Percentiles rank a stretch among this genome's conserved stretches.
These are phyloP conservation scores for Lentinula detonsa DNA, from an alignment of 768 basidiomycete species.

Conservation along the genomic window DNA sequence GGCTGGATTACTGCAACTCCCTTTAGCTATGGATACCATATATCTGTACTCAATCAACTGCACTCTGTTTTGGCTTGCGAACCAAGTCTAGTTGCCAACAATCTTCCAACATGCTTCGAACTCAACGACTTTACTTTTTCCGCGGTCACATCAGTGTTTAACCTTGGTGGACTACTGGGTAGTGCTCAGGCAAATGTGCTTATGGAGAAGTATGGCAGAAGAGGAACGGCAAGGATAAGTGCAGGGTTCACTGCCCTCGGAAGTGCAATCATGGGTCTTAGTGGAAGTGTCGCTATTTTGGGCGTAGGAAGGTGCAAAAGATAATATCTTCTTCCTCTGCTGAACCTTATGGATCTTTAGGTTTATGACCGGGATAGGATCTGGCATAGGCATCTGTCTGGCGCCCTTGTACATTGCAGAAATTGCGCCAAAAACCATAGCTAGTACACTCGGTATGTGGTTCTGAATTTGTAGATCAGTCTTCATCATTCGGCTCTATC, in stretches of 20 bases:
- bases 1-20: slow-evolving; percentile 42
- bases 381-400: slow-evolving; percentile 9
- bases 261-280: slow-evolving; percentile 59
- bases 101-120: slow-evolving; percentile 63
- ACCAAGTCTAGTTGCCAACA: slow-evolving; percentile 18
- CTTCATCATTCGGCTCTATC: not conserved
- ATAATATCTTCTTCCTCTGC: not conserved
- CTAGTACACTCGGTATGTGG: slow-evolving; percentile 61
- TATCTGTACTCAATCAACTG: slow-evolving; percentile 87
- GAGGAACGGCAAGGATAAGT: slow-evolving; percentile 56
- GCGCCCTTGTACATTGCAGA: slow-evolving; percentile 83
- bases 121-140: slow-evolving; percentile 79
- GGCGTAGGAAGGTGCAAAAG: slow-evolving; percentile 54
- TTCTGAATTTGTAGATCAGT: not conserved
- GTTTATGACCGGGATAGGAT: slow-evolving; percentile 7
- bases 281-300: slow-evolving; percentile 48
- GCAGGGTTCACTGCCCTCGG: slow-evolving; percentile 53
- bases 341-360: not conserved
- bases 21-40: slow-evolving; percentile 83
- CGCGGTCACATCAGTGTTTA: slow-evolving; percentile 79
- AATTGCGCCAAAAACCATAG: slow-evolving; percentile 72
- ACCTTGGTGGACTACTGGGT: slow-evolving; percentile 80
- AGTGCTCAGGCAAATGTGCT: slow-evolving; percentile 61
- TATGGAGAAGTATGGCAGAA: slow-evolving; percentile 71
- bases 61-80: slow-evolving; percentile 74